Evolutionary conservation across 305 asterid species (phyloP), one percentile per base, ranked within the genome.

Genomic region (Solanum hybrid): DNA sequence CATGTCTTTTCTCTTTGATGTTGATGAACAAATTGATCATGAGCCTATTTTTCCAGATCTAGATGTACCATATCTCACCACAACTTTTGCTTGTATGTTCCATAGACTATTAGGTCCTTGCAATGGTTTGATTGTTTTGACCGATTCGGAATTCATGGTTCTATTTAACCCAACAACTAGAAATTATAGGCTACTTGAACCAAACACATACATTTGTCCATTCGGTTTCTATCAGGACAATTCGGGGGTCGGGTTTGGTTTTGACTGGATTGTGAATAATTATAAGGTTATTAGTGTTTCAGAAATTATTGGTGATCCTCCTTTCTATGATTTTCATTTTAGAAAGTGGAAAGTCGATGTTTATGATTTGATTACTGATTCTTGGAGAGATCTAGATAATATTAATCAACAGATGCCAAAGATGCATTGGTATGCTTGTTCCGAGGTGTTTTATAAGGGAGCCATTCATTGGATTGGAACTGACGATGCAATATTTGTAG

Each of bases 51-150:
- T 28, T n/a, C 86, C 61, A 22, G 86, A 36, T 79, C 5, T 36
- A 5, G 61, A 36, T n/a, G 33, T 36, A 37, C 86, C 61, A 79
- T 79, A n/a, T 79, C 33, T 79, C 5, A 79, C 86, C 86, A 11
- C 33, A 8, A n/a, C 10, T 79, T 5, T 5, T 37, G 6, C 51
- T 36, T 34, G 61, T n/a, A 16, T 14, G 33, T 85, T 22, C 16
- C 74, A 33, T 18, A 39, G 34, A 51, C 18, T 86, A 33, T 20
- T 64, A 86, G 91, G 84, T 6, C 90, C 91, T 22, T 90, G 88
- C 12, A 11, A 40, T 37, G 91, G 91, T 24, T 73, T 87, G 11
- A 24, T 90, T 67, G 61, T 69, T 81, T 1, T 90, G 0, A 37
- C 73, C 0, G 76, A 34, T 18, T 7, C 7, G 12, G 40, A 6